phyloP scores from a whole-genome alignment of 768 basidiomycete genomes.

The Cyclocybe cylindracea region DNA sequence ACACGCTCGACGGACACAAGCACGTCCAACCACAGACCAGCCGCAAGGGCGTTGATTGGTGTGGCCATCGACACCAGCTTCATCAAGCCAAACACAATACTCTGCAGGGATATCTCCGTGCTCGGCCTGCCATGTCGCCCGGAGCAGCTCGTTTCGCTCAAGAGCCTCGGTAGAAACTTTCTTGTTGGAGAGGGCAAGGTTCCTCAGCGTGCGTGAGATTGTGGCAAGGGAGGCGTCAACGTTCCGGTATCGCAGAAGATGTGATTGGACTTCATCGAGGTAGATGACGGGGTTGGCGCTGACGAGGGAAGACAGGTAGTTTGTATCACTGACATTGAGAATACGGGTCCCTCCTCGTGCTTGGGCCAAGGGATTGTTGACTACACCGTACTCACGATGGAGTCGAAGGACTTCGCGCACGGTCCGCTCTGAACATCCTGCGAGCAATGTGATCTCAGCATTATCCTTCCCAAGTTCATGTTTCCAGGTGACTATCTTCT shows the following conservation, averaged over 20 bases:
- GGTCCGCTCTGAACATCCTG: too few relatives aligned
- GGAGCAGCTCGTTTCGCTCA: conserved; percentile 29
- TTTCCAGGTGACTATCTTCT: too few relatives aligned
- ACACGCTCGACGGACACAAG: conserved; percentile 19
- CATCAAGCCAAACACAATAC: conserved; percentile 26
- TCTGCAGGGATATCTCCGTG: conserved; percentile 16
- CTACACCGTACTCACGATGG: conserved; percentile 5
- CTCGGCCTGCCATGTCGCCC: conserved; percentile 17
- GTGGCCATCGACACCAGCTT: conserved; percentile 23
- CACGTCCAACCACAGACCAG: conserved; percentile 16
- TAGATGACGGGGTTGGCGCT: conserved; percentile 26
- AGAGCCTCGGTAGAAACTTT: conserved; percentile 18
- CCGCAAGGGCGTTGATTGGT: conserved; percentile 19
- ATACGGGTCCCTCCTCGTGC: neutral
- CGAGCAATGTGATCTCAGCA: too few relatives aligned
- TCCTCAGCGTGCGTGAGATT: conserved; percentile 21
- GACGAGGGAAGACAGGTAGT: conserved; percentile 19
- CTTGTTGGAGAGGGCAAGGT: conserved; percentile 24
- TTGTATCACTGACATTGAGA: conserved; percentile 14
- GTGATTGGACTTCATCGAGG: conserved; percentile 32
- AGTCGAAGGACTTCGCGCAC: too few relatives aligned
- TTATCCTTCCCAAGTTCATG: too few relatives aligned
- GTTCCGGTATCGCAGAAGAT: conserved; percentile 16
- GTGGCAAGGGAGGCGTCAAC: conserved; percentile 31
- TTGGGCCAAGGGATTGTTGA: conserved; percentile 1